Percentiles rank a stretch among this genome's conserved stretches.
phyloP scores from a whole-genome alignment of 805 yeast species.

The Metschnikowia reukaufii region DNA sequence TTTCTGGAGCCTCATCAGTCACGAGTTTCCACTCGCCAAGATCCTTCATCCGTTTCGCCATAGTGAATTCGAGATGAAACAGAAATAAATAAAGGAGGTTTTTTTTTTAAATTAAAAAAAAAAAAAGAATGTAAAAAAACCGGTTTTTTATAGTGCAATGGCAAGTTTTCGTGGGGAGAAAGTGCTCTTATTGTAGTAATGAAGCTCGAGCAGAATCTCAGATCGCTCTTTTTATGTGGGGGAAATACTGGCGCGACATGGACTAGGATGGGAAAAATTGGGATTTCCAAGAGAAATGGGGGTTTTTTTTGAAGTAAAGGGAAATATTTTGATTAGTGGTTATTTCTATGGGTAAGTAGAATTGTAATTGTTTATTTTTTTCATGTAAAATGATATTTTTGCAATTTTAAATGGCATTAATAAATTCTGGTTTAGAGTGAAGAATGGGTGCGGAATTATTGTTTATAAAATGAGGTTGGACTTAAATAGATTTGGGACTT shows the following conservation, averaged over 20 bases:
- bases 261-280: neutral
- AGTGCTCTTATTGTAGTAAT: neutral
- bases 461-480: too few relatives aligned
- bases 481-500: too few relatives aligned
- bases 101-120: too few relatives aligned
- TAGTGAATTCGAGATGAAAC: neutral
- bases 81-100: too few relatives aligned
- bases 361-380: too few relatives aligned
- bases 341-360: too few relatives aligned
- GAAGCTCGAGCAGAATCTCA: neutral
- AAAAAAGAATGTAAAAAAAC: too few relatives aligned
- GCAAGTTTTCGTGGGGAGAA: neutral
- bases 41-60: conserved; percentile 19
- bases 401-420: too few relatives aligned
- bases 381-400: too few relatives aligned
- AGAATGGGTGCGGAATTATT: too few relatives aligned
- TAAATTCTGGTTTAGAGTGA: too few relatives aligned
- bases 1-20: conserved; percentile 2
- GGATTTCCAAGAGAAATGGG: neutral
- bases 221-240: neutral
- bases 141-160: neutral
- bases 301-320: neutral
- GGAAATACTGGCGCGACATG: neutral
- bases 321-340: neutral
- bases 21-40: conserved; percentile 19